These are phyloP conservation scores for Sisymbrium altissimum DNA, from an alignment of 345 rosid genomes.

Conservation along the genomic window DNA sequence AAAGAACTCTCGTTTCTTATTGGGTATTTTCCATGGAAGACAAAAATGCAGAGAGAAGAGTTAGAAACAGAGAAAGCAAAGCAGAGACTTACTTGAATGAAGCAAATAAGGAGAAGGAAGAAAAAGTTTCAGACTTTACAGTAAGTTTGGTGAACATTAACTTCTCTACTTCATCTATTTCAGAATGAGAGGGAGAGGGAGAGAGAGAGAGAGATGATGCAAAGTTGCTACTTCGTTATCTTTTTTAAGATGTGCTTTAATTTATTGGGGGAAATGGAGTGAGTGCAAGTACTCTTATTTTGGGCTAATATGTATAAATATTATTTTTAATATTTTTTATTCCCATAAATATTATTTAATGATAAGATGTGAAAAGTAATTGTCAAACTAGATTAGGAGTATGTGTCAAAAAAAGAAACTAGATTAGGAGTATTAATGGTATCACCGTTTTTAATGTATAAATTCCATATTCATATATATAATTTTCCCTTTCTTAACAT, in stretches of 20 bases:
- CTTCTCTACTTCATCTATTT: slow-evolving; percentile 44
- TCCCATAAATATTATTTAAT: slow-evolving; percentile 14
- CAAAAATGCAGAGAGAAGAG: slow-evolving; percentile 10
- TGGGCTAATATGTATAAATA: neutral
- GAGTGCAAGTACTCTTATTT: slow-evolving; percentile 33
- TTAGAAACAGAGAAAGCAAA: slow-evolving; percentile 17
- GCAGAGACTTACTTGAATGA: slow-evolving; percentile 35
- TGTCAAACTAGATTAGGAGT: slow-evolving; percentile 21
- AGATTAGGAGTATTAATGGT: slow-evolving; percentile 8
- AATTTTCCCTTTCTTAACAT: neutral
- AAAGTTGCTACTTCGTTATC: slow-evolving; percentile 37
- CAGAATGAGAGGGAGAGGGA: slow-evolving; percentile 34
- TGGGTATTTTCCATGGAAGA: slow-evolving; percentile 18
- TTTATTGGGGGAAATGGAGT: slow-evolving; percentile 31
- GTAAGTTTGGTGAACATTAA: slow-evolving; percentile 48
- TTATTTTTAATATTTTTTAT: neutral
- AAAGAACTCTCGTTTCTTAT: slow-evolving; percentile 12
- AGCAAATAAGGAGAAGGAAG: slow-evolving; percentile 22
- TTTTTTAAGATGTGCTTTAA: slow-evolving; percentile 32
- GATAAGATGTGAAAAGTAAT: slow-evolving; percentile 16
- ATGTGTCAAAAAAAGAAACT: neutral
- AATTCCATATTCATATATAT: neutral
- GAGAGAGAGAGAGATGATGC: slow-evolving; percentile 21
- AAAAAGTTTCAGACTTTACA: slow-evolving; percentile 27
- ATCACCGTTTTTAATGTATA: neutral